Evolutionary conservation across 2,329 filamentous ascomycete genomes (phyloP).

Genomic region (Fusarium sp.): DNA sequence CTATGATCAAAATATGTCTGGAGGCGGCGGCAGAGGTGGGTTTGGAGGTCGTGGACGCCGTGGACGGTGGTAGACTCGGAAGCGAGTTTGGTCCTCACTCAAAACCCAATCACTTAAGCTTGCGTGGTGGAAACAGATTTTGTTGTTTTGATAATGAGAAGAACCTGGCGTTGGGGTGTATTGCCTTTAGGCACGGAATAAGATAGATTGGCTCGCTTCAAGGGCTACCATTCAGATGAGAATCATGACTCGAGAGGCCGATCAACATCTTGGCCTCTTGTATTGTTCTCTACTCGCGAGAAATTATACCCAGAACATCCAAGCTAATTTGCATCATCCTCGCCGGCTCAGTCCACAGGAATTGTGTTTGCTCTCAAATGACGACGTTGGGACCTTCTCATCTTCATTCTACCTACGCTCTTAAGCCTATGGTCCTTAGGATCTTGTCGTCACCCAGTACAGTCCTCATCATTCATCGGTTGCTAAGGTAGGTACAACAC

Average conservation of each 20-base stretch:
- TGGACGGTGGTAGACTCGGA: constrained; percentile 36
- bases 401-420: constrained; percentile 24
- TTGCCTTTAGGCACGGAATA: constrained; percentile 34
- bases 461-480: neutral
- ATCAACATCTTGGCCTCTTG: constrained; percentile 13
- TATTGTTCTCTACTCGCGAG: neutral
- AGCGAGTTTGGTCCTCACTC: neutral
- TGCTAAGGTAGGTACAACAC: constrained; percentile 18
- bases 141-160: constrained; percentile 39
- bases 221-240: constrained; percentile 12
- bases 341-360: constrained; percentile 31
- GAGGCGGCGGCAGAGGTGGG: constrained; percentile 52
- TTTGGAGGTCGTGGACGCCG: constrained; percentile 45
- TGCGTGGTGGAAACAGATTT: constrained; percentile 4
- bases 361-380: constrained; percentile 28
- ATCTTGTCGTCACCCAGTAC: constrained; percentile 21
- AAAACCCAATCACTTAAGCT: neutral
- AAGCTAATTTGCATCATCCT: constrained; percentile 34
- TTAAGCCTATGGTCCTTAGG: constrained; percentile 28
- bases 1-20: constrained; percentile 61
- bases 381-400: constrained; percentile 29
- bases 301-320: neutral
- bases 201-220: constrained; percentile 37
- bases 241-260: constrained; percentile 5
- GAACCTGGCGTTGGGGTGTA: constrained; percentile 45